phyloP scores from a whole-genome alignment of 1,284 basidiomycete species.

The Trichosporon coremiiforme region DNA sequence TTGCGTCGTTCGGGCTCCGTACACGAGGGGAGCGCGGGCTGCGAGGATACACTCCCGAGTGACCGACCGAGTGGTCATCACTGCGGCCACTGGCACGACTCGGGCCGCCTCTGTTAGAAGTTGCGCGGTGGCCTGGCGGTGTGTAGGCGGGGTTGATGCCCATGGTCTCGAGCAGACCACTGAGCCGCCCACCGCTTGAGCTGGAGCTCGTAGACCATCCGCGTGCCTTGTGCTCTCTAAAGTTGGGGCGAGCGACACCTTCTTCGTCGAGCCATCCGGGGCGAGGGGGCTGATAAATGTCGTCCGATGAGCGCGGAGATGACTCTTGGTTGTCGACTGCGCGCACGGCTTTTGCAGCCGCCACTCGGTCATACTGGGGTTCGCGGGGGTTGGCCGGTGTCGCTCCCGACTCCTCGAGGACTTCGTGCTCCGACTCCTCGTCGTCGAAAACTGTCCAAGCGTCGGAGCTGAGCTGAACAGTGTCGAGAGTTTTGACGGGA shows the following conservation, averaged over 20 bases:
- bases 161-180: constrained; percentile 48
- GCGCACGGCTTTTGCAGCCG: constrained; percentile 43
- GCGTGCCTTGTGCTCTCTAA: constrained; percentile 22
- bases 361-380: constrained; percentile 37
- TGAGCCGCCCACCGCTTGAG: constrained; percentile 39
- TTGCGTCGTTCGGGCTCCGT: not conserved
- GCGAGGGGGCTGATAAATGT: constrained; percentile 43
- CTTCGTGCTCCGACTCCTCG: constrained; percentile 44
- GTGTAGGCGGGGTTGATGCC: constrained; percentile 36
- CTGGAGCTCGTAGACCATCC: constrained; percentile 44
- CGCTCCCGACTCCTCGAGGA: constrained; percentile 40
- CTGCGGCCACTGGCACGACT: constrained; percentile 29
- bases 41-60: constrained; percentile 17
- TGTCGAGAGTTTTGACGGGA: constrained; percentile 37
- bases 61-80: constrained; percentile 8
- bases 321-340: constrained; percentile 35
- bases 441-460: constrained; percentile 54
- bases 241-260: not conserved
- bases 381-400: constrained; percentile 24
- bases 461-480: constrained; percentile 37
- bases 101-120: constrained; percentile 22
- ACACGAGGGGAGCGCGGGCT: not conserved
- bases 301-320: constrained; percentile 22
- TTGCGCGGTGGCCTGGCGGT: constrained; percentile 7
- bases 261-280: constrained; percentile 42